Percentiles rank a stretch among this genome's conserved stretches.
Conservation (phyloP, 148 eudicot genomes). For the Rhododendron williamsianum region DNA sequence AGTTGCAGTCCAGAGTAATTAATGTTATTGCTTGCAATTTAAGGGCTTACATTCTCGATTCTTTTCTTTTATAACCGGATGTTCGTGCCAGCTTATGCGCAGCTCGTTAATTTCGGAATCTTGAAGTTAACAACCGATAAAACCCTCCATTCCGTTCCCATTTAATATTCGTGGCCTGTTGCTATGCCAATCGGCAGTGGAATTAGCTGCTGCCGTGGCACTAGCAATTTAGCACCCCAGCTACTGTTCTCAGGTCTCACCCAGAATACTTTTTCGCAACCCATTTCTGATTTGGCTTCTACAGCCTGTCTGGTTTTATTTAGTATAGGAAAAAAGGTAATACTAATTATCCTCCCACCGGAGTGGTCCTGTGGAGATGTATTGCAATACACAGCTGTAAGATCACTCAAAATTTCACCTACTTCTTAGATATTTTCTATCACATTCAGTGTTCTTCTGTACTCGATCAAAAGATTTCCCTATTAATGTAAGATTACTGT, state of each 20-base stretch:
- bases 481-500: neutral
- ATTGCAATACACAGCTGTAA: neutral
- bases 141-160: neutral
- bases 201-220: neutral
- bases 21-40: neutral
- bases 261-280: neutral
- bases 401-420: neutral
- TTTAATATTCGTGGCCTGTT: neutral
- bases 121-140: accelerated
- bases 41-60: neutral
- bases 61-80: no score
- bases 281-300: slow-evolving; percentile 4
- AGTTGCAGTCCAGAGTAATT: neutral
- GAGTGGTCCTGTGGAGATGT: neutral
- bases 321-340: neutral
- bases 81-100: no score
- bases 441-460: neutral
- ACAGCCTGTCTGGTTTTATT: slow-evolving; percentile 15
- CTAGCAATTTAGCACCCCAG: neutral
- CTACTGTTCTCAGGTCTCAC: neutral
- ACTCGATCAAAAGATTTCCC: neutral
- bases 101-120: no score
- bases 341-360: neutral
- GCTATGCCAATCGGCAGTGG: neutral
- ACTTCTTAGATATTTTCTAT: neutral